Base-by-base conservation (phyloP, 768 basidiomycete species). In the Pleurotus giganteus region DNA sequence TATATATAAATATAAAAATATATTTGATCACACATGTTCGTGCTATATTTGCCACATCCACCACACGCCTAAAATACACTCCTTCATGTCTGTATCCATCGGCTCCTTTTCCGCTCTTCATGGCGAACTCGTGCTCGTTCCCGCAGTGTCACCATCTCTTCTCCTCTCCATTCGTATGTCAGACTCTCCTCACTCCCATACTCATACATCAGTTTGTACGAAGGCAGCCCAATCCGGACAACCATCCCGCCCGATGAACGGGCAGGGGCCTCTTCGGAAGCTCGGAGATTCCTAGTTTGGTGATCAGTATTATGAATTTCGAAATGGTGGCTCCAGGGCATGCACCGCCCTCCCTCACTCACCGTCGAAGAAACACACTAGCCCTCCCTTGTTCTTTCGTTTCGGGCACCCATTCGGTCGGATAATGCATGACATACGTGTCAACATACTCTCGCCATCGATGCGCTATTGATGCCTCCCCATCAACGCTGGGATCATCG, bases 371-470 rank as follows among this genome's bases (percentile, higher is more conserved):
- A 70, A 82, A 88, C 57, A 81, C 68, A 57, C 63, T 65, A 37
- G 47, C 61, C 41, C 64, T 68, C 63, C 68, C 70, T 70, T 58
- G 57, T 66, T 62, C 56, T 63, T 64, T 70, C 53, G 64, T 63
- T 56, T 71, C 72, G 2, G 81, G 80, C 39, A 80, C 37, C 88
- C 89, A 89, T 61, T 91, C 89, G 11, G 88, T 90, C 4, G 84
- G 81, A 57, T 86, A 74, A 37, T 74, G 77, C 74, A 86, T 78
- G 58, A 88, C 84, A 62, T 85, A 93, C 34, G 85, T 84, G 62
- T 84, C 83, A 56, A 87, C 72, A 62, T 93, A 91, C 65, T 82
- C 86, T 46, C 82, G 71, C 90, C 91, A 92, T 50, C 89, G 83
- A 41, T 72, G 75, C 13, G 69, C 55, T 31, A 75, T 61, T 9